Evolutionary conservation across 192 early-diverging fungal species (phyloP), one percentile per base, ranked within the genome.

Genomic region (Coemansia pectinata): DNA sequence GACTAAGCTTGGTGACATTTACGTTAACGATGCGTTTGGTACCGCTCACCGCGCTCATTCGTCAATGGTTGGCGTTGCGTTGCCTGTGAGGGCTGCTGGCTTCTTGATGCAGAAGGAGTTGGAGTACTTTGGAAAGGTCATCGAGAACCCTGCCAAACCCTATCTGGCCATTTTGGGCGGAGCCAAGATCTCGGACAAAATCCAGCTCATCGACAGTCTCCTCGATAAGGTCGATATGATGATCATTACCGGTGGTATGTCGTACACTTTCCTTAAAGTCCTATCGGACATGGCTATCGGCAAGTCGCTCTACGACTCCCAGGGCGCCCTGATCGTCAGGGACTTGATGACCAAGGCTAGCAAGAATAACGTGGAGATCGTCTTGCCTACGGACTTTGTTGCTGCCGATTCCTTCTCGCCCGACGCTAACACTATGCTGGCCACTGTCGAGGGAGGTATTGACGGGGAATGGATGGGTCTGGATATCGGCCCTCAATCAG

Each of bases 51-150:
- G 97, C 69, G 95, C 97, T 25, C 97, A 99, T 88, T 93, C 90
- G 70, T 94, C 93, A 63, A 97, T 98, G 92, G 97, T 99, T 61
- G 97, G 97, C 48, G 91, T 99, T 39, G 85, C 95, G 67, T 86
- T 99, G 67, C 91, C 94, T 48, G 83, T 90, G 60, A 89, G 91
- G 63, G 97, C 97, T 40, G 93, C 97, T 45, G 97, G 97, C 44
- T 92, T 99, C 83, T 85, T 99, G 80, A 96, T 99, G 94, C 93
- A 97, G 87, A 96, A 96, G 87, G 97, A 99, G 87, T 89, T 99
- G 53, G 95, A 97, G 77, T 99, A 92, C 90, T 99, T 99, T 90
- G 95, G 91, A 64, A 94, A 97, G 87, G 96, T 93, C 14, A 88
- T 97, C 15, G 97, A 99, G 86, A 86, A 87, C 79, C 97, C 97